These are phyloP conservation scores for Malus domestica DNA, from an alignment of 306 rosid genomes.

Conservation along the genomic window ASM211411v1 NC_041793.1:43314501-43315000, in stretches of 20 bases:
- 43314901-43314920: slow-evolving; percentile 4
- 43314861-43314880: background rate
- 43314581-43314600: background rate
- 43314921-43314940: slow-evolving; percentile 40
- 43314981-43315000: slow-evolving; percentile 66
- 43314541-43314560: background rate
- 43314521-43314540: background rate
- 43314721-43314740: slow-evolving; percentile 23
- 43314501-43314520: background rate
- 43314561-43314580: background rate
- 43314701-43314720: slow-evolving; percentile 75
- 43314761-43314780: slow-evolving; percentile 8
- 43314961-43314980: slow-evolving; percentile 67
- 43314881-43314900: slow-evolving; percentile 4
- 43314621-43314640: background rate
- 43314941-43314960: slow-evolving; percentile 49
- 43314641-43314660: slow-evolving; percentile 22
- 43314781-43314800: slow-evolving; percentile 27
- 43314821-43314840: slow-evolving; percentile 31
- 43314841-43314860: slow-evolving; percentile 27
- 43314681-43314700: slow-evolving; percentile 85
- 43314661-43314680: slow-evolving; percentile 97
- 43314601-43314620: background rate
- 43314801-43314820: slow-evolving; percentile 22
- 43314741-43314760: slow-evolving; percentile 10